phyloP scores from a whole-genome alignment of 2,329 filamentous ascomycete species.

The Phaeosphaeria sp. region DNA sequence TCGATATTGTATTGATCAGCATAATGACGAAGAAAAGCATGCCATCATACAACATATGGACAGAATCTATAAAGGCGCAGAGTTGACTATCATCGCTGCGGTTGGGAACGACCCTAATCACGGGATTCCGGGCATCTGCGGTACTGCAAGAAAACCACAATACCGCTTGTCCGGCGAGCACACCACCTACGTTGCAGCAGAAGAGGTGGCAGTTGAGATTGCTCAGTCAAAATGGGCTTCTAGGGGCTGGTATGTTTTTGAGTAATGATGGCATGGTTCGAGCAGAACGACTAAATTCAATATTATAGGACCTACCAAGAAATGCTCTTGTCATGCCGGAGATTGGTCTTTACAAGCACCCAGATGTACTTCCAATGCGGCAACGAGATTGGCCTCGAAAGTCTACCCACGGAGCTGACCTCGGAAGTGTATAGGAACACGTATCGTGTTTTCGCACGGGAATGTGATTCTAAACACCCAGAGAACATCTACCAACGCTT shows the following conservation, averaged over 20 bases:
- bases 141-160: neutral
- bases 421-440: no score
- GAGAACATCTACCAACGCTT: no score
- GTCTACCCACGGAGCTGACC: no score
- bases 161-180: neutral
- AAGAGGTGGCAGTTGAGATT: neutral
- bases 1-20: slow-evolving; percentile 10
- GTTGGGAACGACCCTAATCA: slow-evolving; percentile 18
- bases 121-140: slow-evolving; percentile 10
- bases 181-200: neutral
- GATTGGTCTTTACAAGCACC: slow-evolving; percentile 45
- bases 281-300: no score
- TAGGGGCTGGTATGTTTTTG: slow-evolving; percentile 35
- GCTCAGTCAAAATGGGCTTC: slow-evolving; percentile 42
- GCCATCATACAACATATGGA: slow-evolving; percentile 9
- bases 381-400: no score
- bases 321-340: slow-evolving; percentile 44
- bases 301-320: slow-evolving; percentile 51
- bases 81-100: slow-evolving; percentile 14
- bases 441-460: no score
- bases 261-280: no score
- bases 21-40: neutral
- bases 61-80: slow-evolving; percentile 10
- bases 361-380: slow-evolving; percentile 43
- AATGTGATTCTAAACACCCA: no score